Evolutionary conservation across 805 yeast species (phyloP).

Genomic region (Alloascoidea africana): DNA sequence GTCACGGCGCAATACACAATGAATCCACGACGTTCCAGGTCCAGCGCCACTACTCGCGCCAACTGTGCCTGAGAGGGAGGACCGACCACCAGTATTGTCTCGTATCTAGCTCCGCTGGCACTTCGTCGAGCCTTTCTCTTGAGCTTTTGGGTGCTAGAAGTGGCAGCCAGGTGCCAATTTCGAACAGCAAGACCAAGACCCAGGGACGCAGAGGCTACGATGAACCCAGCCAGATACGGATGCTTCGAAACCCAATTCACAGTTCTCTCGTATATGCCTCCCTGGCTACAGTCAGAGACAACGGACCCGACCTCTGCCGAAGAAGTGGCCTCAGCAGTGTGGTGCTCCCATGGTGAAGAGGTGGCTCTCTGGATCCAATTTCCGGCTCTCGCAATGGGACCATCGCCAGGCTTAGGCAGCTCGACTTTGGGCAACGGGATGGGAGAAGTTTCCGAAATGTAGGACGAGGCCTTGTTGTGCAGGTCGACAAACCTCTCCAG

Average conservation of each 20-base stretch:
- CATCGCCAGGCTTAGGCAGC: neutral
- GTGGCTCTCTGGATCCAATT: slow-evolving; percentile 12
- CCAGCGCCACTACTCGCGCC: slow-evolving; percentile 53
- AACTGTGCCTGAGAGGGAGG: slow-evolving; percentile 66
- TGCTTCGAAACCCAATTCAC: neutral
- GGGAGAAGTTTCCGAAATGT: neutral
- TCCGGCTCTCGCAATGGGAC: neutral
- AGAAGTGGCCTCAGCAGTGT: neutral
- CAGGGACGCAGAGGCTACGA: neutral
- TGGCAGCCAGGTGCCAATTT: too few relatives aligned
- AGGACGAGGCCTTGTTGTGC: neutral
- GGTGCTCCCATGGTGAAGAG: neutral
- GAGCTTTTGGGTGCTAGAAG: slow-evolving; percentile 6
- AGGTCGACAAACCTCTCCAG: neutral
- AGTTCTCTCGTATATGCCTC: too few relatives aligned
- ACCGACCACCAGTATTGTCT: slow-evolving; percentile 62
- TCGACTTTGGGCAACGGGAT: slow-evolving; percentile 1
- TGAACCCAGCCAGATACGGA: neutral
- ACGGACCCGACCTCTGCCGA: neutral
- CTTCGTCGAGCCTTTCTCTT: slow-evolving; percentile 46
- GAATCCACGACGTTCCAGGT: slow-evolving; percentile 66
- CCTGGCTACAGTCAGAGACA: neutral
- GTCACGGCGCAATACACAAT: slow-evolving; percentile 73
- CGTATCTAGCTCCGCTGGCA: slow-evolving; percentile 56
- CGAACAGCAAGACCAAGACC: too few relatives aligned